Percentiles rank a stretch among this genome's conserved stretches.
phyloP scores from a whole-genome alignment of 495 filamentous ascomycete species.

The Apiosordaria backusii region DNA sequence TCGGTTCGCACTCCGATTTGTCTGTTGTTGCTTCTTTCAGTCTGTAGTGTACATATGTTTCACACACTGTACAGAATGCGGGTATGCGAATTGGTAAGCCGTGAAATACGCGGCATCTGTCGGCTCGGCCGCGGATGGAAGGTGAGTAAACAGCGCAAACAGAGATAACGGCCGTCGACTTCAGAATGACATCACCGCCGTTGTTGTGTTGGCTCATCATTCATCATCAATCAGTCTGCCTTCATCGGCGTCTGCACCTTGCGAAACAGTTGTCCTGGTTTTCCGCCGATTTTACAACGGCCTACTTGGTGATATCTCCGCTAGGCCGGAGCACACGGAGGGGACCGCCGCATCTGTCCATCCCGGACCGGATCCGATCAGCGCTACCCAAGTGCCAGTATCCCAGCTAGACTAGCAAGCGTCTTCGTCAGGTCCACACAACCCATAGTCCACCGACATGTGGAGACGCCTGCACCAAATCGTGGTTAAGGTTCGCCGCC shows the following conservation, averaged over 20 bases:
- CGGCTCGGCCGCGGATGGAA: not conserved
- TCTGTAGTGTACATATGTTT: not conserved
- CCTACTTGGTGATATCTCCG: not conserved
- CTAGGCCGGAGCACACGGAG: not conserved
- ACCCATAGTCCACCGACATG: not conserved
- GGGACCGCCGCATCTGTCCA: not conserved
- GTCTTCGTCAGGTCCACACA: not conserved
- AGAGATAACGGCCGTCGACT: not conserved
- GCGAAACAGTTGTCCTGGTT: not conserved
- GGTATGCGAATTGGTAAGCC: not conserved
- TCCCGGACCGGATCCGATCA: not conserved
- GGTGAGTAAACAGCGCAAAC: not conserved
- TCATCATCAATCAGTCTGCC: not conserved
- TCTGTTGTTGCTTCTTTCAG: not conserved
- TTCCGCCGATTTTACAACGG: not conserved
- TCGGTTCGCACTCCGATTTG: not conserved
- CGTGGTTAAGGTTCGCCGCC: slow-evolving; percentile 3
- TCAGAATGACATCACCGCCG: not conserved
- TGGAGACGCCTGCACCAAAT: not conserved
- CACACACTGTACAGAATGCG: not conserved
- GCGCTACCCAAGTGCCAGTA: not conserved
- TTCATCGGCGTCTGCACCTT: not conserved
- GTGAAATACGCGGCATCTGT: not conserved
- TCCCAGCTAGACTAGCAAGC: not conserved
- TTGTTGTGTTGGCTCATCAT: not conserved